These are phyloP conservation scores for Metschnikowia anglica DNA, from an alignment of 805 yeast genomes.

Conservation along the genomic window DNA sequence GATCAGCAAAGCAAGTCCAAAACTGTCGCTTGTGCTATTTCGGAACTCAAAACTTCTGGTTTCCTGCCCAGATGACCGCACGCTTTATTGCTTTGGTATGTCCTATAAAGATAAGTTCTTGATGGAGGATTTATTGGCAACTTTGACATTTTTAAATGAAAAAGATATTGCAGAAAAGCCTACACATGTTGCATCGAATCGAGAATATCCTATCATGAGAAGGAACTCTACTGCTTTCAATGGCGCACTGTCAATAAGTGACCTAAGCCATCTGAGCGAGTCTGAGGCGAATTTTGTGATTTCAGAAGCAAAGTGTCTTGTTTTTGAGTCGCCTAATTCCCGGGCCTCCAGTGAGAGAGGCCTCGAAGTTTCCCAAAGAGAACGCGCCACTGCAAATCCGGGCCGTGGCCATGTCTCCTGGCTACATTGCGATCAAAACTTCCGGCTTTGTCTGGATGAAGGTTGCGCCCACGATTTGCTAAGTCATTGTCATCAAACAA, in stretches of 20 bases:
- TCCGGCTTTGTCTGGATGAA: conserved; percentile 18
- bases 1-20: neutral
- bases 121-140: conserved; percentile 13
- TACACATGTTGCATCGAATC: too few species aligned
- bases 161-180: neutral
- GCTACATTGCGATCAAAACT: conserved; percentile 19
- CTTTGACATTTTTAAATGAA: conserved; percentile 5
- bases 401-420: conserved; percentile 13
- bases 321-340: neutral
- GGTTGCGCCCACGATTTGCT: conserved; percentile 12
- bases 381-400: neutral
- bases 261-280: neutral
- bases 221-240: neutral
- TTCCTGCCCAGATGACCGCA: conserved; percentile 2
- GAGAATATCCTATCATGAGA: neutral
- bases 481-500: conserved; percentile 16
- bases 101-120: conserved; percentile 19
- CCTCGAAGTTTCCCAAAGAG: neutral
- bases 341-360: neutral
- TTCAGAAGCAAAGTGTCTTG: neutral
- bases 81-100: conserved; percentile 4
- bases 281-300: neutral
- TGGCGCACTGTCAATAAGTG: neutral
- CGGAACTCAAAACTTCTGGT: neutral
- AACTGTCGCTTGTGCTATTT: conserved; percentile 12